Base-by-base conservation (phyloP, 2,329 filamentous ascomycete species). In the Trichoderma sp. region DNA sequence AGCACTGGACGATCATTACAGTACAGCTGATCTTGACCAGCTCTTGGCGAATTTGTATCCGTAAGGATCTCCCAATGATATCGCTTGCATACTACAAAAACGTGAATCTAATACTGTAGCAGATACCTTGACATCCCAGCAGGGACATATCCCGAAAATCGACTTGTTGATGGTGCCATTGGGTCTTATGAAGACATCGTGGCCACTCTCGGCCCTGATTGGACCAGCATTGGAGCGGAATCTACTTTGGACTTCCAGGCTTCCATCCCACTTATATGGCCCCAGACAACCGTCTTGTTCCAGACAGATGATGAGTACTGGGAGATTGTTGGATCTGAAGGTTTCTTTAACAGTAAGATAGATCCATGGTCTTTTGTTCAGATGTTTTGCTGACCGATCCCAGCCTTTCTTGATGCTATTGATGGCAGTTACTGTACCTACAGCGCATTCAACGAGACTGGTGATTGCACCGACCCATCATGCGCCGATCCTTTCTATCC, bases 391-490 rank as follows among this genome's bases (percentile, higher is more conserved):
- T 32, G 55, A 32, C 28, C 13, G 73, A 81, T 80, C 73, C 79
- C 79, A 72, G 81, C 76, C 55, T 80, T 80, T 70, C 74, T 80
- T 21, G 80, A 82, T 28, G 77, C 79, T 28, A 77, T 83, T 59
- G 83, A 85, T 71, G 81, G 76, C 49, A 76, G 75, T 34, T 83
- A 81, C 75, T 81, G 81, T 75, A 77, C 73, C 13, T 82, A 79
- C 70, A 74, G 32, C 32, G 61, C 51, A 16, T 37, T 11, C 11
- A 26, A 32, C 8, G 55, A 78, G 43, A 78, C 80, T 49, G 79
- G 82, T 59, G 77, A 78, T 61, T 63, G 59, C 46, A 63, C 59
- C 4, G 59, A 69, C n/a, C n/a, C 37, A 24, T 18, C 30, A n/a
- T 66, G 64, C 14, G 39, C 55, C 5, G 68, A 69, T 21, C 61